Evolutionary conservation across 169 alveolate species (phyloP).

Genomic region (Amoebophrya sp.): DNA sequence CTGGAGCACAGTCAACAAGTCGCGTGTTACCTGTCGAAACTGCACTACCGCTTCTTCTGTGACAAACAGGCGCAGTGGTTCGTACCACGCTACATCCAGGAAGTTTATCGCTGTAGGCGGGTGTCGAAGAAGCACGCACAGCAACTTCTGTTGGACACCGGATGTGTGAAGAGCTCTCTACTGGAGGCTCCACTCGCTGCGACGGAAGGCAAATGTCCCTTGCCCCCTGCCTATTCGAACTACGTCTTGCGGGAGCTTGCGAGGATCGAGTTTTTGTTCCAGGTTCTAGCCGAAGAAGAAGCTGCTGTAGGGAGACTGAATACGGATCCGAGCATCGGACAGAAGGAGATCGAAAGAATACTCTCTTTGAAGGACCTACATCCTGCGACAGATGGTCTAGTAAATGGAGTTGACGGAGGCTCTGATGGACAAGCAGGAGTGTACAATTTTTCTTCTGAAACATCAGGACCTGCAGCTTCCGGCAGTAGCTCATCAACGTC

Average conservation of each 20-base stretch:
- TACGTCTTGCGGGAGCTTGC: neutral
- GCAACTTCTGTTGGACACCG: neutral
- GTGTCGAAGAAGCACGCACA: neutral
- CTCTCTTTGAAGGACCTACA: neutral
- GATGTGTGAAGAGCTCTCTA: neutral
- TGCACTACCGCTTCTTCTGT: neutral
- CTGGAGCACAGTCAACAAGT: neutral
- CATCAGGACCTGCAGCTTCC: too few relatives aligned
- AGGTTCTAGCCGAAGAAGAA: neutral
- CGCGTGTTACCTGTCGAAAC: neutral
- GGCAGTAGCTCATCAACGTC: too few relatives aligned
- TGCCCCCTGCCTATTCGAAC: neutral
- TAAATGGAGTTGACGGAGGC: neutral
- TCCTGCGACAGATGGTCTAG: neutral
- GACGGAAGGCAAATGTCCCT: neutral
- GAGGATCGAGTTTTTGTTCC: neutral
- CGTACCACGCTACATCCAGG: neutral
- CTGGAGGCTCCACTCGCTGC: neutral
- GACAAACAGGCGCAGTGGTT: constrained; percentile 26
- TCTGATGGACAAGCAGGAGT: neutral
- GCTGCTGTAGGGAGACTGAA: neutral
- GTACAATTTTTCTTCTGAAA: too few relatives aligned
- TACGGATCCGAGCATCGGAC: neutral
- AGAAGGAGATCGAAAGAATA: neutral
- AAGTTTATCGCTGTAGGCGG: neutral